Evolutionary conservation across 2,329 filamentous ascomycete genomes (phyloP).

Genomic region (Phialemoniopsis sp.): DNA sequence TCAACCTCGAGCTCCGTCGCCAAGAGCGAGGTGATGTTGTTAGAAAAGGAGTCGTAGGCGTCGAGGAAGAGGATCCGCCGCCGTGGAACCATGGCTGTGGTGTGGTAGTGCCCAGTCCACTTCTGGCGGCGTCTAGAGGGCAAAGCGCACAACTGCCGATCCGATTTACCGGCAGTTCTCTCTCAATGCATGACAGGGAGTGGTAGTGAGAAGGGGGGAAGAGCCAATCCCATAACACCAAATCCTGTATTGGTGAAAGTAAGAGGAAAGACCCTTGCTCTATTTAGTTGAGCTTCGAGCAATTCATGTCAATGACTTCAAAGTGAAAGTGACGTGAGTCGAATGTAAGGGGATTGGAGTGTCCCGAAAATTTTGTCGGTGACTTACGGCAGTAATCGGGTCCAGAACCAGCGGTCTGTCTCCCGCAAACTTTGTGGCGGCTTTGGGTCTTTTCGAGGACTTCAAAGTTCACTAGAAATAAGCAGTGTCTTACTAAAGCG

Average conservation of each 20-base stretch:
- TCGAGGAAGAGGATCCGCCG: conserved; percentile 77
- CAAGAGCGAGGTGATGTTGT: conserved; percentile 86
- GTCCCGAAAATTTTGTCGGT: conserved; percentile 1
- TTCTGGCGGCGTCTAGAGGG: no score
- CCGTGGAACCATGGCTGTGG: background rate
- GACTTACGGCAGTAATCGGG: conserved; percentile 2
- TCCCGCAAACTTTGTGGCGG: background rate
- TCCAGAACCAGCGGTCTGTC: background rate
- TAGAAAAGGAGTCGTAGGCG: conserved; percentile 94
- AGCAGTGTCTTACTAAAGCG: no score
- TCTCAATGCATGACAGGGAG: no score
- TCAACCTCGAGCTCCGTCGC: conserved; percentile 61
- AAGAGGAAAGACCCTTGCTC: no score
- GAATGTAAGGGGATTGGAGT: no score
- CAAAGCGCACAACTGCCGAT: no score
- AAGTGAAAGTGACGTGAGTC: background rate
- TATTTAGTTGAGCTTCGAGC: no score
- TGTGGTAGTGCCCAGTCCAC: background rate
- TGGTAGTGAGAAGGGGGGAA: no score
- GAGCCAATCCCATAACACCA: no score
- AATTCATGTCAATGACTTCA: no score
- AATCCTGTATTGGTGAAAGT: no score
- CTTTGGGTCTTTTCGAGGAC: background rate
- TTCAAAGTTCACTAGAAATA: background rate
- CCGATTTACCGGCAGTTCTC: no score